Conservation (phyloP, 2,329 filamentous ascomycete species). For the Orbilia oligospora region DNA sequence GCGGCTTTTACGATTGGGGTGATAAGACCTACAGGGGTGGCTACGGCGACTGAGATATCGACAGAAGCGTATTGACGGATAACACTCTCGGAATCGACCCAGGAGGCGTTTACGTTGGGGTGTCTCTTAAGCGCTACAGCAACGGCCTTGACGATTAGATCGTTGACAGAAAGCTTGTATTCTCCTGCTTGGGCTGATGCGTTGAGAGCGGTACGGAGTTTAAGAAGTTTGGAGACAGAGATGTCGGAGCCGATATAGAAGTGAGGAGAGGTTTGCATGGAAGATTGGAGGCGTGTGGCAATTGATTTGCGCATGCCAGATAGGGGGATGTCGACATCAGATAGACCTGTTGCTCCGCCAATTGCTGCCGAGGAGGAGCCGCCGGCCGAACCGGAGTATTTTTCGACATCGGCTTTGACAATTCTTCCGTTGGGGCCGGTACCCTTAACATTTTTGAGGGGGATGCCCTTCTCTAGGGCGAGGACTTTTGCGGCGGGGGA, state of each 20-base stretch:
- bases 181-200: slow-evolving; percentile 82
- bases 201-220: slow-evolving; percentile 95
- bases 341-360: slow-evolving; percentile 72
- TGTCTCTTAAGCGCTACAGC: slow-evolving; percentile 91
- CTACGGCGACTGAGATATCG: slow-evolving; percentile 95
- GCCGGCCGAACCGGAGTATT: slow-evolving; percentile 71
- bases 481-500: slow-evolving; percentile 82
- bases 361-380: slow-evolving; percentile 69
- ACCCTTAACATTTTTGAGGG: slow-evolving; percentile 84
- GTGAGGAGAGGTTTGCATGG: slow-evolving; percentile 93
- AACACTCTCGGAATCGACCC: slow-evolving; percentile 83
- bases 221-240: slow-evolving; percentile 94
- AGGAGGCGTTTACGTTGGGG: slow-evolving; percentile 94
- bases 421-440: slow-evolving; percentile 87
- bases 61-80: slow-evolving; percentile 95
- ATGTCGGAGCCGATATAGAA: slow-evolving; percentile 95
- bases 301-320: slow-evolving; percentile 98
- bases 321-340: slow-evolving; percentile 86
- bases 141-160: slow-evolving; percentile 98
- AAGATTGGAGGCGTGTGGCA: slow-evolving; percentile 89
- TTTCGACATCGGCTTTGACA: slow-evolving; percentile 93
- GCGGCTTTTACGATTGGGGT: slow-evolving; percentile 96
- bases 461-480: slow-evolving; percentile 86
- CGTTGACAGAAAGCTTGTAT: slow-evolving; percentile 99
- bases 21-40: slow-evolving; percentile 93